These are phyloP conservation scores for Termitomyces sp. DNA, from an alignment of 768 basidiomycete genomes.

Conservation along the genomic window DNA sequence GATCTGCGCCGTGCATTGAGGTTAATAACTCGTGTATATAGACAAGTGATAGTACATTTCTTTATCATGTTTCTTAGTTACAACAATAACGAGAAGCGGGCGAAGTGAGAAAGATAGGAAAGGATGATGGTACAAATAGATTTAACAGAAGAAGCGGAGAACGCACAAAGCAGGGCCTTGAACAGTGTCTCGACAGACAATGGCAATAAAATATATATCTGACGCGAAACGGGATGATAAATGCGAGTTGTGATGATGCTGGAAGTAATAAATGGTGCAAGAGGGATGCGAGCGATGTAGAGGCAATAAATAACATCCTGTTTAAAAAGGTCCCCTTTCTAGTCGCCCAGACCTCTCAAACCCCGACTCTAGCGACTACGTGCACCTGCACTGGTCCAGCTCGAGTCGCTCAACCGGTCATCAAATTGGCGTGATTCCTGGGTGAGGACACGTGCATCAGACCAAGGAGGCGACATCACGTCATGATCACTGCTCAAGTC, in stretches of 20 bases:
- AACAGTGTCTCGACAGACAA: not conserved
- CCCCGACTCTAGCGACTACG: constrained; percentile 5
- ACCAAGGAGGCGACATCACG: constrained; percentile 13
- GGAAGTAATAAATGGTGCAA: not conserved
- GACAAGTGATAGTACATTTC: constrained; percentile 7
- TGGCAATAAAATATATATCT: not conserved
- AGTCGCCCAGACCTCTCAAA: not conserved
- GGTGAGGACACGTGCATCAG: not conserved
- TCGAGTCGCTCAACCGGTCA: constrained; percentile 14
- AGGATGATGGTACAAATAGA: not conserved
- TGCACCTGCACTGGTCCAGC: constrained; percentile 17
- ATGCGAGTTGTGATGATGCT: not conserved
- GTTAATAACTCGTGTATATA: constrained; percentile 6
- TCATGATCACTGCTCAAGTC: constrained; percentile 13
- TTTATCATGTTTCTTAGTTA: constrained; percentile 7
- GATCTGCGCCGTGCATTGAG: not conserved
- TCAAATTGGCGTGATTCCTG: constrained; percentile 5
- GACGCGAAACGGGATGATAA: not conserved
- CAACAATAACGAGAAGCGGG: not conserved
- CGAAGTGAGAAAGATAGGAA: not conserved
- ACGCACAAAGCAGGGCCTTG: not conserved
- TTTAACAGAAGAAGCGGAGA: not conserved
- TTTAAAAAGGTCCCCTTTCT: not conserved
- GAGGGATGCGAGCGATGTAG: not conserved
- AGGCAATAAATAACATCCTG: not conserved